A percentile compares a stretch with the other conserved stretches of the same genome.
Evolutionary conservation across 2,329 filamentous ascomycete genomes (phyloP).

Genomic region (Arthrobotrys conoides): DNA sequence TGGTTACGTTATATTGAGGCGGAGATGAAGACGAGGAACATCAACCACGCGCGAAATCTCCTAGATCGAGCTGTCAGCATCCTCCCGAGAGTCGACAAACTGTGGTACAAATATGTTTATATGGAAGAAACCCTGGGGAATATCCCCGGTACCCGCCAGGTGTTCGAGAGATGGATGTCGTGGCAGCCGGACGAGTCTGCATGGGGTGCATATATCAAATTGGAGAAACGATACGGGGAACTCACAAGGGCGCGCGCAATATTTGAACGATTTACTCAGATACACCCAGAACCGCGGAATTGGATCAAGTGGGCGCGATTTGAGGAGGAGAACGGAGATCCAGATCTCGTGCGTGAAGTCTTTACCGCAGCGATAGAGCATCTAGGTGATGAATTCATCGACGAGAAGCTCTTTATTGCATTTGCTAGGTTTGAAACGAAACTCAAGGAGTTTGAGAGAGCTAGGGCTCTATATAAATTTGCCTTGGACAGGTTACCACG

Average conservation of each 20-base stretch:
- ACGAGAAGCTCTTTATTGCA: conserved; percentile 93
- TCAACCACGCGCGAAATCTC: conserved; percentile 95
- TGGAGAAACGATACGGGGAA: conserved; percentile 95
- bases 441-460: conserved; percentile 93
- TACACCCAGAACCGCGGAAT: conserved; percentile 93
- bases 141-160: conserved; percentile 88
- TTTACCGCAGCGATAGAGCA: conserved; percentile 90
- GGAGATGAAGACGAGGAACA: conserved; percentile 95
- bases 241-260: conserved; percentile 90
- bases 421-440: conserved; percentile 97
- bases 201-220: conserved; percentile 95
- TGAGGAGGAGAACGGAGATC: conserved; percentile 94
- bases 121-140: conserved; percentile 99
- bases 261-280: conserved; percentile 88
- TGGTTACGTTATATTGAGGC: conserved; percentile 96
- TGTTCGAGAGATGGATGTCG: conserved; percentile 98
- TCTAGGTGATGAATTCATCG: conserved; percentile 93
- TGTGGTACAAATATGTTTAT: conserved; percentile 99
- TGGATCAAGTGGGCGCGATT: conserved; percentile 99
- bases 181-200: conserved; percentile 98
- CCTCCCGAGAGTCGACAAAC: conserved; percentile 89
- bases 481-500: conserved; percentile 91
- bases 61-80: conserved; percentile 95
- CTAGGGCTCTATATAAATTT: conserved; percentile 96
- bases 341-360: conserved; percentile 90